Conservation (phyloP, 75 land plant genomes). For the Ceratopteris richardii region DNA sequence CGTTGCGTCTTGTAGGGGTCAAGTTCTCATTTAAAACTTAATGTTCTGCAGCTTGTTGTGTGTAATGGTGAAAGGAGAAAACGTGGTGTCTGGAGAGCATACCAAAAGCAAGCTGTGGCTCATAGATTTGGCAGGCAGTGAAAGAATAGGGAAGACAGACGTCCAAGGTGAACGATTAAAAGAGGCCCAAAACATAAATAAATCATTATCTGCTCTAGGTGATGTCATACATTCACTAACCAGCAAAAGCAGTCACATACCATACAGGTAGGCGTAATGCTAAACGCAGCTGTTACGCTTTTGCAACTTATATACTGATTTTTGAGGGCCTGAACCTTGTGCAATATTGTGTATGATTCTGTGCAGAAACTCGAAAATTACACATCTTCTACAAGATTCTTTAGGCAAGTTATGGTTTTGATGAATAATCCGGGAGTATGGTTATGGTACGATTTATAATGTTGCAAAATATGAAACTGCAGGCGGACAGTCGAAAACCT, state of each 20-base stretch:
- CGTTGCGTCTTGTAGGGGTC: too few species aligned
- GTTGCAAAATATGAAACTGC: neutral
- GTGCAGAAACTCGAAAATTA: slow-evolving; percentile 91
- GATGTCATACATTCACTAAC: slow-evolving; percentile 94
- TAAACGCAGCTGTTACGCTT: neutral
- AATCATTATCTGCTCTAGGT: slow-evolving; percentile 90
- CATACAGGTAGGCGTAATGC: slow-evolving; percentile 68
- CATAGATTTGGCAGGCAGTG: slow-evolving; percentile 96
- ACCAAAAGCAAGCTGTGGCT: slow-evolving; percentile 96
- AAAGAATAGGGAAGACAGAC: slow-evolving; percentile 88
- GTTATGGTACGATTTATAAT: neutral
- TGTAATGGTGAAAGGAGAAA: slow-evolving; percentile 91
- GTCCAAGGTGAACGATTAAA: slow-evolving; percentile 89
- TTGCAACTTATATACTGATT: neutral
- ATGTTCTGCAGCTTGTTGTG: slow-evolving; percentile 62
- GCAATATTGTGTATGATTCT: too few species aligned
- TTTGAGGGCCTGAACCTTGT: neutral
- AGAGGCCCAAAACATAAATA: slow-evolving; percentile 93
- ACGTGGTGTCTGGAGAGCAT: slow-evolving; percentile 70
- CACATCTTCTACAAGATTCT: slow-evolving; percentile 97
- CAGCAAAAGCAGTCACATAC: slow-evolving; percentile 82
- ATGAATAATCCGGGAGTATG: too few species aligned
- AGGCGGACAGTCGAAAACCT: slow-evolving; percentile 97
- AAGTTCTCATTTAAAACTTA: too few species aligned
- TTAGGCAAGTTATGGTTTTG: slow-evolving; percentile 54